Conservation (phyloP, 805 yeast genomes). For the Candida tibetensis region DNA sequence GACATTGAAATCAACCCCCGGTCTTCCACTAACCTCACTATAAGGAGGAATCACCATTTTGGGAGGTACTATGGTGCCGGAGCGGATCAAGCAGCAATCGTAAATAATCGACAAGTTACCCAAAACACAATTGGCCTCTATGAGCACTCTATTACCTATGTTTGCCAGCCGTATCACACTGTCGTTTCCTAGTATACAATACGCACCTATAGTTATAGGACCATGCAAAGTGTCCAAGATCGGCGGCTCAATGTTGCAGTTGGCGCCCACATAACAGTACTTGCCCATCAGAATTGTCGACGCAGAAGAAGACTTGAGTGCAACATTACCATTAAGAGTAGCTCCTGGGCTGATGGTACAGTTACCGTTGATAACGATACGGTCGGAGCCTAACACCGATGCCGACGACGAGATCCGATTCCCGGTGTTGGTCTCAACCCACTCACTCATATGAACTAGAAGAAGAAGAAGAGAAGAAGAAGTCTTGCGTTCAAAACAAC, state of each 20-base stretch:
- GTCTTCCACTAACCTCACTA: conserved; percentile 41
- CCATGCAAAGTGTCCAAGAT: conserved; percentile 15
- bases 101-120: conserved; percentile 39
- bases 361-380: conserved; percentile 46
- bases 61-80: conserved; percentile 41
- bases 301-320: conserved; percentile 7
- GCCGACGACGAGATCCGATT: conserved; percentile 48
- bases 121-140: conserved; percentile 42
- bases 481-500: too few species aligned
- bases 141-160: conserved; percentile 49
- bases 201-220: conserved; percentile 46
- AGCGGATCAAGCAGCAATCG: conserved; percentile 50
- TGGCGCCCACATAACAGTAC: conserved; percentile 37
- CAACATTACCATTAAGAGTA: conserved; percentile 33
- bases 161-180: conserved; percentile 32
- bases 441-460: conserved; percentile 12
- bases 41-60: conserved; percentile 51
- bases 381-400: conserved; percentile 39
- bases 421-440: conserved; percentile 52
- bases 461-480: too few species aligned
- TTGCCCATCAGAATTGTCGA: conserved; percentile 45
- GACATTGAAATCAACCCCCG: conserved; percentile 31
- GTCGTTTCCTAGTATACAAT: conserved; percentile 39
- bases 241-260: conserved; percentile 31
- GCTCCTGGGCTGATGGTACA: conserved; percentile 41